Base-by-base conservation (phyloP, 352 stramenopile species). In the Aphanomyces euteiches region DNA sequence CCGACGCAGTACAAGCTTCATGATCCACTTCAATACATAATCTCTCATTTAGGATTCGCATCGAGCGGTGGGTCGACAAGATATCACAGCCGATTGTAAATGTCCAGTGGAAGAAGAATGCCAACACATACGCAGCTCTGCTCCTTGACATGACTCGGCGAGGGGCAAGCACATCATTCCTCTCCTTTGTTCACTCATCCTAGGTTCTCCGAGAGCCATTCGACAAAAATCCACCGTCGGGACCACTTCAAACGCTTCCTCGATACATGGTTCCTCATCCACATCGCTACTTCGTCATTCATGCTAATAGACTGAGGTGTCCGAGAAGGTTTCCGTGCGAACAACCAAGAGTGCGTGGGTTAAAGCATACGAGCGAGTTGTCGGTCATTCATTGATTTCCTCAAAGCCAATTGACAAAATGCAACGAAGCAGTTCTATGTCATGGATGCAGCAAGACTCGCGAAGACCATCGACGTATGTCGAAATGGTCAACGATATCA, bases 31-130 rank as follows among this genome's bases (percentile, higher is more conserved):
- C 5, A 37, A 40, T 50, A 15, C 13, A 61, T 60, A 19, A 28
- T 60, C 4, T 12, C 19, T 61, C 17, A 21, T 3, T 7, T 61
- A 70, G 64, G 34, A 70, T 70, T 63, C 64, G 64, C 64, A 70
- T 70, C 19, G 64, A 70, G 39, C 47, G 47, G 13, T 70, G 64
- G 64, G 64, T 70, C 2, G 64, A 70, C 5, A 70, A 70, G 47
- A 64, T 70, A 7, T 64, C 64, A 5, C 21, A 70, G 21, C 64
- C 64, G 13, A 70, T 70, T 19, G 12, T 70, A n/a, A 34, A 70
- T 47, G 28, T 70, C 19, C 64, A 61, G 48, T 70, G 64, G 64
- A 70, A 70, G 64, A 54, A 56, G 36, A 70, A 61, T n/a, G 64
- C 64, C 54, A 70, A 70, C 54, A n/a, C 53, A 38, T 61, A 70